These are phyloP conservation scores for Trametes sanguinea DNA, from an alignment of 768 basidiomycete species.

Conservation along the genomic window DNA sequence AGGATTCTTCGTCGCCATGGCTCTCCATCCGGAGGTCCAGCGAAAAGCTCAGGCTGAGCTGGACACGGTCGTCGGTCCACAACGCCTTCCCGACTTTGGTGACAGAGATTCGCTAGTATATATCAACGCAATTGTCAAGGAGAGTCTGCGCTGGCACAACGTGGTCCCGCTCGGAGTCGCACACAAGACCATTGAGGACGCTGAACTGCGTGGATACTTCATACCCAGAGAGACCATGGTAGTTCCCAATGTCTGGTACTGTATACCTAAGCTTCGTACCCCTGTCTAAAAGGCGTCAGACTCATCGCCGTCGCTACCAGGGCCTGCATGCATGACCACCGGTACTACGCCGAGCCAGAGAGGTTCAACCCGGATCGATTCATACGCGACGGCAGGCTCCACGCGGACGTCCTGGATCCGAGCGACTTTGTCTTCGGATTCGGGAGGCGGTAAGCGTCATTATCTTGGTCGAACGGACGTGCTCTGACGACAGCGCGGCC, in stretches of 20 bases:
- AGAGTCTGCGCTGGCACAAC: slow-evolving; percentile 19
- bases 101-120: slow-evolving; percentile 11
- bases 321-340: slow-evolving; percentile 79
- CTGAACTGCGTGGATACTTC: slow-evolving; percentile 23
- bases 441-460: slow-evolving; percentile 20
- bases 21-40: slow-evolving; percentile 29
- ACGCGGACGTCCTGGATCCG: slow-evolving; percentile 45
- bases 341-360: slow-evolving; percentile 86
- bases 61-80: slow-evolving; percentile 12
- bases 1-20: slow-evolving; percentile 33
- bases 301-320: not conserved
- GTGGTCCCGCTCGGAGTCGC: slow-evolving; percentile 12
- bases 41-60: slow-evolving; percentile 16
- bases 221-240: slow-evolving; percentile 30
- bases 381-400: slow-evolving; percentile 53
- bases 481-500: not conserved
- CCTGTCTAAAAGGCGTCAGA: not conserved
- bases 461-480: not conserved
- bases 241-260: slow-evolving; percentile 29
- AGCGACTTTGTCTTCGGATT: slow-evolving; percentile 29
- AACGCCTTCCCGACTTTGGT: slow-evolving; percentile 15
- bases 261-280: not conserved
- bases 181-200: slow-evolving; percentile 34
- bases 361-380: slow-evolving; percentile 82
- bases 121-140: slow-evolving; percentile 16